Base-by-base conservation (phyloP, 2,329 filamentous ascomycete genomes). In the Septoria petroselini region DNA sequence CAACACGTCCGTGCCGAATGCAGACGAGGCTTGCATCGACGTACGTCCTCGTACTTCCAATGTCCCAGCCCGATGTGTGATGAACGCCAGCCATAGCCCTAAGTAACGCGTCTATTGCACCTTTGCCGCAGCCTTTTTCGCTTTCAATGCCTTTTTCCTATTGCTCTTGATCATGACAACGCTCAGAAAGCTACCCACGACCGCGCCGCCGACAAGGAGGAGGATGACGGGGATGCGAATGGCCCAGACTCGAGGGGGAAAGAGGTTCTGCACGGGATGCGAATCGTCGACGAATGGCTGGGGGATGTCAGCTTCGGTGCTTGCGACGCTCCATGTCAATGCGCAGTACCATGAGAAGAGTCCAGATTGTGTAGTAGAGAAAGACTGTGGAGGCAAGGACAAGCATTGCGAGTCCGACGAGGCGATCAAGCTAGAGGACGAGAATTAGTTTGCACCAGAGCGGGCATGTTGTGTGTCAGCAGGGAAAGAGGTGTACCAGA, bases 101-200 rank as follows among this genome's bases (percentile, higher is more conserved):
- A 8, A 40, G 19, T 8, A 9, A 30, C 23, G 25, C 19, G 14
- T 23, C 35, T 47, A 47, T 47, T 47, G 43, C 17, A 35, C 43
- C 25, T 47, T 47, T 21, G 43, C 43, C 17, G 43, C 35, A 11
- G 43, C 43, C 78, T 86, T 85, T 50, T 86, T 85, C 73, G 90
- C 91, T 81, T 97, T 98, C 61, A 89, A 84, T 3, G 89, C 89
- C 82, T 93, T 96, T 83, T 97, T 97, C 71, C 86, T 81, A 78
- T 96, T 96, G 79, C 91, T 97, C 70, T 88, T 83, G 75, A 98
- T 97, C 93, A 98, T 98, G 67, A 98, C 91, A 68, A 95, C 84
- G 65, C 87, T 86, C 61, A 98, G 79, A 78, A 98, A 98, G 53
- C 89, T 94, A 58, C 93, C 93, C 54, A 98, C 91, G 53, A 98